Evolutionary conservation across 345 rosid genomes (phyloP).

Genomic region (Euphorbia peplus): DNA sequence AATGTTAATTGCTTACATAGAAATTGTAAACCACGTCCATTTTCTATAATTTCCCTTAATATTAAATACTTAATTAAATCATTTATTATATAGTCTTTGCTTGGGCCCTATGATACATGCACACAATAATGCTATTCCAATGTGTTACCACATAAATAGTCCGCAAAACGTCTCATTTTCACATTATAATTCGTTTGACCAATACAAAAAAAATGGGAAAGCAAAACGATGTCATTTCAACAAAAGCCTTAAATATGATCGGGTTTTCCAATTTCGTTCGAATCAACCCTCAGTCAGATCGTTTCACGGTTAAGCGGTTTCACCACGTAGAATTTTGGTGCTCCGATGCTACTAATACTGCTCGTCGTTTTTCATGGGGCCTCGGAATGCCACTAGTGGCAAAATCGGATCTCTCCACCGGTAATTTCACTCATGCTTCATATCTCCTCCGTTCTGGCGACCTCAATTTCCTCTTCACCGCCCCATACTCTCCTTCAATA

Average conservation of each 20-base stretch:
- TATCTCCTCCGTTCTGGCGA: conserved; percentile 81
- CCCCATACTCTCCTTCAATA: conserved; percentile 80
- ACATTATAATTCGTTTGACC: too few species aligned
- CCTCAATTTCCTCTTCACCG: conserved; percentile 74
- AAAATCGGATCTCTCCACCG: conserved; percentile 93
- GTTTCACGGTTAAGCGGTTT: conserved; percentile 63
- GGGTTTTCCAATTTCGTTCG: conserved; percentile 69
- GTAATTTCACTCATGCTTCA: conserved; percentile 74
- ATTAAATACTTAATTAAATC: too few species aligned
- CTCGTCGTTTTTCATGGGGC: conserved; percentile 90
- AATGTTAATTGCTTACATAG: too few species aligned
- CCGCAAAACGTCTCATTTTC: too few species aligned
- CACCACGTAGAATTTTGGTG: conserved; percentile 97
- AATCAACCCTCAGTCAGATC: conserved; percentile 66
- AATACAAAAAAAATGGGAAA: conserved; percentile 33
- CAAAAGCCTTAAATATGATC: conserved; percentile 44
- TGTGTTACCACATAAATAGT: too few species aligned
- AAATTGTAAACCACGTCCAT: too few species aligned
- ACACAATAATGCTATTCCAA: too few species aligned
- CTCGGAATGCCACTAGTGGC: conserved; percentile 79
- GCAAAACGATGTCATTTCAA: neutral
- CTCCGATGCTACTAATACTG: conserved; percentile 71
- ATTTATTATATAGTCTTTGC: too few species aligned
- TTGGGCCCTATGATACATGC: too few species aligned
- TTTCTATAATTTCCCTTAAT: too few species aligned